Evolutionary conservation across 108 stramenopile genomes (phyloP).

Genomic region (Fistulifera pelliculosa): DNA sequence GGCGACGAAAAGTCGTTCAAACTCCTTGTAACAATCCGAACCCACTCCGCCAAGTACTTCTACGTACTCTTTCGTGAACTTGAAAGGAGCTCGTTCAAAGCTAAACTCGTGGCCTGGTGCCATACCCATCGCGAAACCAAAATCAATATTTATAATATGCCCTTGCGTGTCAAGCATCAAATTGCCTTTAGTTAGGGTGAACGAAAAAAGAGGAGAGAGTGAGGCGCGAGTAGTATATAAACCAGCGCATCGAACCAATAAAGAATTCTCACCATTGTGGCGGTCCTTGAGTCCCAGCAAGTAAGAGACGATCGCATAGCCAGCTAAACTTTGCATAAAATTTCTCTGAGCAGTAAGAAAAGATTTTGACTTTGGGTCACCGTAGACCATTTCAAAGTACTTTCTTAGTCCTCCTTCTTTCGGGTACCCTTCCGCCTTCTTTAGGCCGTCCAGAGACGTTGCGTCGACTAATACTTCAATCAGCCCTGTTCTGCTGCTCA

Average conservation of each 20-base stretch:
- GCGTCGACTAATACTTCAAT: conserved; percentile 89
- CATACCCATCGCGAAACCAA: conserved; percentile 98
- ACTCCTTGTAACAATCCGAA: conserved; percentile 70
- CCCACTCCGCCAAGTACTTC: conserved; percentile 89
- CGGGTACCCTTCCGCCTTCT: conserved; percentile 87
- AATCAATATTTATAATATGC: conserved; percentile 97
- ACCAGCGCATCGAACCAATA: too few relatives aligned
- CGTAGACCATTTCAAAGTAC: conserved; percentile 84
- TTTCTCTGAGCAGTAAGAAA: conserved; percentile 88
- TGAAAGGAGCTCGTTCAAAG: conserved; percentile 97
- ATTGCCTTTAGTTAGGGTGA: too few relatives aligned
- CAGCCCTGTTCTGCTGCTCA: conserved; percentile 84
- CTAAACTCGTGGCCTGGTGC: conserved; percentile 93
- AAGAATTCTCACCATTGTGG: too few relatives aligned
- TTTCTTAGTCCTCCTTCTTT: conserved; percentile 71
- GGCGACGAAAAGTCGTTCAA: conserved; percentile 68
- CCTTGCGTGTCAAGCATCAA: conserved; percentile 96
- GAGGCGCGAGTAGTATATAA: too few relatives aligned
- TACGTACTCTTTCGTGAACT: conserved; percentile 91
- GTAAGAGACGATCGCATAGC: conserved; percentile 87
- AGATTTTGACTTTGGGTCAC: conserved; percentile 57
- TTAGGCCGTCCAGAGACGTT: conserved; percentile 91
- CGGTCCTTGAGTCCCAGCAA: conserved; percentile 96
- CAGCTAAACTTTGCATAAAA: conserved; percentile 84
- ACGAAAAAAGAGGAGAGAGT: too few relatives aligned